Conservation (phyloP, 306 rosid genomes). For the Canavalia ensiformis region DNA sequence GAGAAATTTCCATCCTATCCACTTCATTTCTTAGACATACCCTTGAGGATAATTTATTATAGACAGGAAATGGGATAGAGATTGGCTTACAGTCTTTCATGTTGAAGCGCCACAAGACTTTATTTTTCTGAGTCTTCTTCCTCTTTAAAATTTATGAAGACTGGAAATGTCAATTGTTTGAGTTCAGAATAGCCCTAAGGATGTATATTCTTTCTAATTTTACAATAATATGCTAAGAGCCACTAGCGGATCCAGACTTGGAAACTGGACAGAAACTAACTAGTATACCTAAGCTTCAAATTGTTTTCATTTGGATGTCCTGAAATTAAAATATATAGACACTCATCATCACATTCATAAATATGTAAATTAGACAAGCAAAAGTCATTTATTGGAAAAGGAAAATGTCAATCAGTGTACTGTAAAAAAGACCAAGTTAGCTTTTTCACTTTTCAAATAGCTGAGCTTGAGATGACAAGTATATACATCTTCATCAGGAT, state of each 20-base stretch:
- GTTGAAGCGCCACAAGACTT: no score
- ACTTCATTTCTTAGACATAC: no score
- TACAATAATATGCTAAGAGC: neutral
- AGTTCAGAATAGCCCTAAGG: neutral
- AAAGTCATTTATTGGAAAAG: neutral
- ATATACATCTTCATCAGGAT: constrained; percentile 1
- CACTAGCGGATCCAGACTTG: neutral
- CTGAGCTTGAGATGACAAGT: neutral
- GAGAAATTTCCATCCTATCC: no score
- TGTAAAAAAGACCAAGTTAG: constrained; percentile 16
- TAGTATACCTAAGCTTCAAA: neutral
- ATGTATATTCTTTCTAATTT: neutral
- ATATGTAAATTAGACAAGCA: neutral
- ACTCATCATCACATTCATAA: neutral
- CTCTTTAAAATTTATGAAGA: no score
- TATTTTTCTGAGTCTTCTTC: no score
- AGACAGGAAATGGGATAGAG: no score
- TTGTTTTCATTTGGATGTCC: constrained; percentile 2
- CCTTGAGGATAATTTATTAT: no score
- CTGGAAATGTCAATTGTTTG: neutral
- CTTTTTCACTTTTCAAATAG: constrained; percentile 29
- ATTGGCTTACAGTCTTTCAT: no score
- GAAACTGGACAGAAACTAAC: constrained; percentile 14
- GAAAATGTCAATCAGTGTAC: neutral
- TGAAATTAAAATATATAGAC: neutral